Evolutionary conservation across 2,329 filamentous ascomycete species (phyloP).

Genomic region (Teratosphaeria pseudoeucalypti): DNA sequence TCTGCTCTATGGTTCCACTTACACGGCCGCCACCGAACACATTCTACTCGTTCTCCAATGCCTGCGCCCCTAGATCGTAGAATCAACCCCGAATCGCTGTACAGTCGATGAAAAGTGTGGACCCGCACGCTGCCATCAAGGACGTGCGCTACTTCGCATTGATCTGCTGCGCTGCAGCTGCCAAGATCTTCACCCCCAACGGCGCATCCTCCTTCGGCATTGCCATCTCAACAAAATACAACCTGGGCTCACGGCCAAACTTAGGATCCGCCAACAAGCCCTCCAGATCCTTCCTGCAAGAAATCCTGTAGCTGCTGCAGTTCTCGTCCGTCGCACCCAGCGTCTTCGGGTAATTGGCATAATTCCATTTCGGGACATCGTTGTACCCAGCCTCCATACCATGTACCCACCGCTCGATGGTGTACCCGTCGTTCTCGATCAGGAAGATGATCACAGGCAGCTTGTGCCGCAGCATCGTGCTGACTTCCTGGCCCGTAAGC

Average conservation of each 20-base stretch:
- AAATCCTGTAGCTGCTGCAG: slow-evolving; percentile 59
- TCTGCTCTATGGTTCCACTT: not conserved
- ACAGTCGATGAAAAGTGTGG: not conserved
- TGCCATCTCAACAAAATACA: not conserved
- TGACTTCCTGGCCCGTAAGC: slow-evolving; percentile 51
- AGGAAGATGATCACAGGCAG: slow-evolving; percentile 28
- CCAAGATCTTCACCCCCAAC: not conserved
- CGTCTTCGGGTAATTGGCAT: slow-evolving; percentile 43
- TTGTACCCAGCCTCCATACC: slow-evolving; percentile 46
- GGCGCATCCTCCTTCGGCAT: not conserved
- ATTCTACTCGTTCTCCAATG: too few relatives aligned
- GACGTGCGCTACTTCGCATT: not conserved
- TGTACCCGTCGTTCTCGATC: slow-evolving; percentile 34
- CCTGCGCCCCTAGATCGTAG: too few relatives aligned
- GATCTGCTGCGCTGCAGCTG: not conserved
- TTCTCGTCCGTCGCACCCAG: slow-evolving; percentile 55
- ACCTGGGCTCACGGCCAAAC: not conserved
- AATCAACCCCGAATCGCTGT: too few relatives aligned
- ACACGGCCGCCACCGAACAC: not conserved
- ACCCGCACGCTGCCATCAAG: not conserved
- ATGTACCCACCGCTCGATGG: slow-evolving; percentile 42
- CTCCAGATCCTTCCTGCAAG: slow-evolving; percentile 49
- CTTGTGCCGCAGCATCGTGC: slow-evolving; percentile 43
- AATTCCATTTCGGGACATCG: slow-evolving; percentile 25
- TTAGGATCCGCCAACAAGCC: slow-evolving; percentile 52